Percentiles rank a stretch among this genome's conserved stretches.
phyloP scores from a whole-genome alignment of 768 basidiomycete genomes.

The Russula emetica region DNA sequence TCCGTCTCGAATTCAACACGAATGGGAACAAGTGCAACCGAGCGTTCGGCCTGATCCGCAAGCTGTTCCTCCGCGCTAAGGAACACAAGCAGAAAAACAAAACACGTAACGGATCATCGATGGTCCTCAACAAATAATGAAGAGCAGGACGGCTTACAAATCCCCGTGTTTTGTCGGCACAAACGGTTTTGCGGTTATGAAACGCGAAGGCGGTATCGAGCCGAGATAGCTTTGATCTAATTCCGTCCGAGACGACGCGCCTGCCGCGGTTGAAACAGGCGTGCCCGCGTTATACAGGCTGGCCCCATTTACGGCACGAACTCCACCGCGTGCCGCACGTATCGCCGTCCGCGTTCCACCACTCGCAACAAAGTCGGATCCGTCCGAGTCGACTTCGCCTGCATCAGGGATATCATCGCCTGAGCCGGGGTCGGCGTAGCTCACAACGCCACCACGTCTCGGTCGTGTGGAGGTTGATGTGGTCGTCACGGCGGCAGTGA shows the following conservation, averaged over 20 bases:
- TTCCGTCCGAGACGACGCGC: constrained; percentile 41
- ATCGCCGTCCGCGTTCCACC: constrained; percentile 56
- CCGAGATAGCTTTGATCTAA: constrained; percentile 90
- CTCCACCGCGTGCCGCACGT: constrained; percentile 29
- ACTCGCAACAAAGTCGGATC: constrained; percentile 74
- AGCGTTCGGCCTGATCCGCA: constrained; percentile 53
- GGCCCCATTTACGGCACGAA: constrained; percentile 35
- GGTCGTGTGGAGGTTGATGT: constrained; percentile 37
- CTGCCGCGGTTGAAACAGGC: constrained; percentile 32
- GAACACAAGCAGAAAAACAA: neutral
- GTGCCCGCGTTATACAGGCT: constrained; percentile 49
- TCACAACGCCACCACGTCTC: constrained; percentile 66
- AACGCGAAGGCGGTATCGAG: constrained; percentile 72
- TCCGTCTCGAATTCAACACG: constrained; percentile 94
- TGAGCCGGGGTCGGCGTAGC: constrained; percentile 83
- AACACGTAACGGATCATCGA: neutral
- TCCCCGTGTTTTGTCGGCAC: constrained; percentile 64
- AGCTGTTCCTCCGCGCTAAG: constrained; percentile 50
- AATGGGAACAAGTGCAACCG: constrained; percentile 74
- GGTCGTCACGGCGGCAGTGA: constrained; percentile 39
- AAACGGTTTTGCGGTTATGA: constrained; percentile 59
- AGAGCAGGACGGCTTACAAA: constrained; percentile 50
- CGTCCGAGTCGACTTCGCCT: constrained; percentile 78
- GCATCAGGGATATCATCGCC: constrained; percentile 79
- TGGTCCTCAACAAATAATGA: constrained; percentile 9